Evolutionary conservation across 2,329 filamentous ascomycete species (phyloP), one percentile per base, ranked within the genome.

Genomic region (Tolypocladium guangdongense): DNA sequence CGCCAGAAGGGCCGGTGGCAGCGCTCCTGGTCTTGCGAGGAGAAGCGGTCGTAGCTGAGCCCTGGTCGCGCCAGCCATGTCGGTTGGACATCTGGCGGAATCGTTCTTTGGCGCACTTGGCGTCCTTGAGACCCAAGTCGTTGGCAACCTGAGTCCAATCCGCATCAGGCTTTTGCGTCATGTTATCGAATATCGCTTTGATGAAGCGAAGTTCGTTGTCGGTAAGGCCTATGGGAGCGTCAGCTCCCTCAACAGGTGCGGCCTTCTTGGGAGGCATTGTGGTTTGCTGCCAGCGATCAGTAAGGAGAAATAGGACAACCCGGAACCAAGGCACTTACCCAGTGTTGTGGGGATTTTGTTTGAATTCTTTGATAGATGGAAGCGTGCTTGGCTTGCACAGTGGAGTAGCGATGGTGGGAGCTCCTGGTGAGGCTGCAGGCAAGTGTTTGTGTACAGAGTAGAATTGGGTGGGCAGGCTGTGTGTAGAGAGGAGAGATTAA

Each of bases 121-220:
- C 68, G 49, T 72, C 67, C 54, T 73, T 73, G 52, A 74, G 66
- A 4, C 64, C 64, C 16, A 71, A 57, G 14, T 62, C 58, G 2
- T 43, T 10, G 5, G 72, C 73, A 41, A 76, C 67, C 1, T 62
- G 58, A 18, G 68, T 62, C 64, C 69, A 77, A 60, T 77, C 63
- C 32, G 73, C 66, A 8, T 72, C 67, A 7, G 68, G 69, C 56
- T 69, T 71, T 45, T 66, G 59, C 6, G 61, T 68, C 66, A 74
- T 71, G 58, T 72, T 69, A 58, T 71, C 65, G 55, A 74, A 73
- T 39, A 74, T 62, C 14, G 68, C 66, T 52, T 71, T 70, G 60
- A 74, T 65, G 60, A 73, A 71, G 33, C 66, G 64, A 43, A 68
- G 59, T 37, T 74, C 71, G 22, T 55, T 59, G 1, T 68, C 64